phyloP scores from a whole-genome alignment of 1,284 basidiomycete species.

The Fomes fomentarius region DNA sequence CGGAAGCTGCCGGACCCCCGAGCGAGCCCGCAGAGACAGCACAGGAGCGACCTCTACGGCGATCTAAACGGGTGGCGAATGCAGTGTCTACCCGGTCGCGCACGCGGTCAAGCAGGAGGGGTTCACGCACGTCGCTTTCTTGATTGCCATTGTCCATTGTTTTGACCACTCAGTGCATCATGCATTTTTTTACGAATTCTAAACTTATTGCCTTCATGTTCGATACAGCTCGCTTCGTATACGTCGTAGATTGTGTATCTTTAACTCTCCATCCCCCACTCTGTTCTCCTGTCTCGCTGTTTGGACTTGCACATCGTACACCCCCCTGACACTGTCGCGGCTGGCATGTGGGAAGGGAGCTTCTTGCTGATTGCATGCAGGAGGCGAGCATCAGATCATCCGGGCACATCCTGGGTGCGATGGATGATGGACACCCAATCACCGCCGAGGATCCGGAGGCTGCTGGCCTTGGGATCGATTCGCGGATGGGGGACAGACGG shows the following conservation, averaged over 20 bases:
- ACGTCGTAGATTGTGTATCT: constrained; percentile 29
- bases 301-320: neutral
- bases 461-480: constrained; percentile 16
- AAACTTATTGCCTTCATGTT: constrained; percentile 35
- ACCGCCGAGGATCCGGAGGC: constrained; percentile 29
- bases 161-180: constrained; percentile 13
- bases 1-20: neutral
- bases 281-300: constrained; percentile 2
- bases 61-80: constrained; percentile 70
- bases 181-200: constrained; percentile 15
- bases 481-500: constrained; percentile 9
- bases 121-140: constrained; percentile 37
- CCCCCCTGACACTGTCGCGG: constrained; percentile 3
- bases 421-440: constrained; percentile 28
- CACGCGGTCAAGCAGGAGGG: constrained; percentile 38
- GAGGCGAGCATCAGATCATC: constrained; percentile 23
- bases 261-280: constrained; percentile 15
- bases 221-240: constrained; percentile 13
- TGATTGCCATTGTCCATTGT: constrained; percentile 27
- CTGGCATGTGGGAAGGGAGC: constrained; percentile 12
- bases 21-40: constrained; percentile 11
- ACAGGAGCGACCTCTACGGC: constrained; percentile 46
- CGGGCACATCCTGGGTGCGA: constrained; percentile 23
- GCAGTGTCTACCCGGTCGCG: constrained; percentile 51
- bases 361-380: constrained; percentile 23